Conservation (phyloP, 208 protist species). For the Trypanosoma scelopori region DNA sequence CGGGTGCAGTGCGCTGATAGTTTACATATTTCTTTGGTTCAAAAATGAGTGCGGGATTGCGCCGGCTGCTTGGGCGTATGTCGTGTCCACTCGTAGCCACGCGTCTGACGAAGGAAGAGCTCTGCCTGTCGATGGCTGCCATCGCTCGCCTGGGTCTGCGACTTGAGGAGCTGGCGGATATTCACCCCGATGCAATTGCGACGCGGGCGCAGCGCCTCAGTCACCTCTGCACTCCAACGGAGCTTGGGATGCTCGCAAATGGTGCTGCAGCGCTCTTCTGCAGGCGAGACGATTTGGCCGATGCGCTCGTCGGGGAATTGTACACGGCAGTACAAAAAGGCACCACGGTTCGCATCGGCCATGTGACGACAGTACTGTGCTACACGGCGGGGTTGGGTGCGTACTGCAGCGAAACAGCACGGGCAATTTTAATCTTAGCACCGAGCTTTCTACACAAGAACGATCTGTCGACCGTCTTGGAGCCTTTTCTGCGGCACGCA, state of each 20-base stretch:
- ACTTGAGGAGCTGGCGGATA: neutral
- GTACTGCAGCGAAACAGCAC: slow-evolving; percentile 19
- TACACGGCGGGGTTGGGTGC: slow-evolving; percentile 2
- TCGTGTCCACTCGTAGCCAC: slow-evolving; percentile 33
- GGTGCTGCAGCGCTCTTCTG: slow-evolving; percentile 47
- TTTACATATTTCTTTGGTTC: neutral
- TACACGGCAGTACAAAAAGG: slow-evolving; percentile 21
- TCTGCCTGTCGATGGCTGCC: slow-evolving; percentile 71
- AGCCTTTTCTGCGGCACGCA: slow-evolving; percentile 7
- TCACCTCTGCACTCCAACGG: slow-evolving; percentile 47
- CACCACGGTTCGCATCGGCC: slow-evolving; percentile 5
- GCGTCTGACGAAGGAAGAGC: slow-evolving; percentile 43
- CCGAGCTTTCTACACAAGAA: slow-evolving; percentile 10
- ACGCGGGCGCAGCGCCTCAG: slow-evolving; percentile 32
- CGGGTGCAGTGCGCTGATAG: neutral
- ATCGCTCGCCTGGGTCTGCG: slow-evolving; percentile 32
- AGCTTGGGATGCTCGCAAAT: slow-evolving; percentile 62
- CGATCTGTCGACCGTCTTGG: slow-evolving; percentile 18
- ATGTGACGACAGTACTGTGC: slow-evolving; percentile 23
- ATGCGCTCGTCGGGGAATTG: slow-evolving; percentile 39
- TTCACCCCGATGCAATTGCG: slow-evolving; percentile 9
- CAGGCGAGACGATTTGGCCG: slow-evolving; percentile 26
- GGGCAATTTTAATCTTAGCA: slow-evolving; percentile 1
- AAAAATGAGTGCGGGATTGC: slow-evolving; percentile 28
- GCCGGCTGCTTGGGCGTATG: slow-evolving; percentile 29